These are phyloP conservation scores for Spatholobus suberectus DNA, from an alignment of 306 rosid species.

Conservation along the genomic window DNA sequence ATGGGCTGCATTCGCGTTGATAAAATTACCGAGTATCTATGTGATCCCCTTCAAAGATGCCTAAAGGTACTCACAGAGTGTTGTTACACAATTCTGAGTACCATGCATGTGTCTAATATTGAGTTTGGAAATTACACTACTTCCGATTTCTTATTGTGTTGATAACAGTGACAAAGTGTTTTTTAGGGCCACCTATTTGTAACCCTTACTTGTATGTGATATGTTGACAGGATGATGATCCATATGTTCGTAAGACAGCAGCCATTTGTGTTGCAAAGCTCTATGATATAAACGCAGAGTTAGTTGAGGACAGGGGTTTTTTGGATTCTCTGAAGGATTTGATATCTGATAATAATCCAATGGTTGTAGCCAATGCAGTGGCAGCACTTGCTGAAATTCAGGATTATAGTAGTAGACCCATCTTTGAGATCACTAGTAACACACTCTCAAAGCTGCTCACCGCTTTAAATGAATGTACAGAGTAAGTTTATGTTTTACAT, in stretches of 20 bases:
- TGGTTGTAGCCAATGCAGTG: slow-evolving; percentile 99
- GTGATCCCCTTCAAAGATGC: slow-evolving; percentile 99
- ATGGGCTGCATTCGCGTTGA: slow-evolving; percentile 99
- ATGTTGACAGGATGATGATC: slow-evolving; percentile 92
- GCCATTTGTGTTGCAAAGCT: slow-evolving; percentile 99
- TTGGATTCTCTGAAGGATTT: slow-evolving; percentile 96
- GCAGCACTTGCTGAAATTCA: slow-evolving; percentile 99
- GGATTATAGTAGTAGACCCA: slow-evolving; percentile 82
- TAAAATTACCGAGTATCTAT: slow-evolving; percentile 96
- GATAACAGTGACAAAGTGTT: background rate
- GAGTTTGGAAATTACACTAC: slow-evolving; percentile 7
- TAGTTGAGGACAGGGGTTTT: slow-evolving; percentile 98
- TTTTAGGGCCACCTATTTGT: background rate
- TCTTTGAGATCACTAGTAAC: slow-evolving; percentile 89
- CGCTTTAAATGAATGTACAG: slow-evolving; percentile 98
- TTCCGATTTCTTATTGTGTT: slow-evolving; percentile 25
- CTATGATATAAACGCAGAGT: slow-evolving; percentile 95
- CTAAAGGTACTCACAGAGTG: slow-evolving; percentile 70
- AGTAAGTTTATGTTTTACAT: slow-evolving; percentile 63
- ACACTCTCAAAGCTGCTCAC: slow-evolving; percentile 97
- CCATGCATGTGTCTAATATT: background rate
- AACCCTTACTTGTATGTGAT: slow-evolving; percentile 34
- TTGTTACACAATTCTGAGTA: slow-evolving; percentile 24
- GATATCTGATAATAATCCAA: slow-evolving; percentile 98
- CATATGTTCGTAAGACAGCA: slow-evolving; percentile 99